These are phyloP conservation scores for Epichloe bromicola DNA, from an alignment of 2,329 filamentous ascomycete species.

Conservation along the genomic window DNA sequence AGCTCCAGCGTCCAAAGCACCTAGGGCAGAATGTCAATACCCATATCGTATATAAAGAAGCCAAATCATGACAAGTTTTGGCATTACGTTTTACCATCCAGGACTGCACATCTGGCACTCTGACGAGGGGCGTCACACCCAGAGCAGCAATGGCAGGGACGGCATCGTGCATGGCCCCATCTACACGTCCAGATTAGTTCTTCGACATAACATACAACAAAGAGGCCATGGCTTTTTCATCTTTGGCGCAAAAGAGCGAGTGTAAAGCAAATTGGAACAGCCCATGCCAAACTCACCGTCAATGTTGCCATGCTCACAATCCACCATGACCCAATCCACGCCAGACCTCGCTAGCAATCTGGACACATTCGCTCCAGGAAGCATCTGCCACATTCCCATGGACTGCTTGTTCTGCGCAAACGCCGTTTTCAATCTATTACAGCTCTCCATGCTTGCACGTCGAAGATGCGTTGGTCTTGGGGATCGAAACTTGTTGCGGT, in stretches of 20 bases:
- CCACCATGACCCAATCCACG: constrained; percentile 53
- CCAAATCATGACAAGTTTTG: not conserved
- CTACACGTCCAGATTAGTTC: constrained; percentile 11
- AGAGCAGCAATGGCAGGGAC: constrained; percentile 37
- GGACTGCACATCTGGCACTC: constrained; percentile 38
- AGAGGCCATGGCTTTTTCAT: no score
- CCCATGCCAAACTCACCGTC: constrained; percentile 22
- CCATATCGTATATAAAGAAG: not conserved
- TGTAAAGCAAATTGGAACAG: not conserved
- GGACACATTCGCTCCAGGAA: constrained; percentile 47
- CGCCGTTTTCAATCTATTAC: constrained; percentile 36
- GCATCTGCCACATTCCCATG: constrained; percentile 50
- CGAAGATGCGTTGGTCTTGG: not conserved
- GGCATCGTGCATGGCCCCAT: constrained; percentile 39
- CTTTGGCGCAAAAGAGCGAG: no score
- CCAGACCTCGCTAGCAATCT: constrained; percentile 46
- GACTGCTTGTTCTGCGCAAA: constrained; percentile 35
- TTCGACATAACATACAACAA: not conserved
- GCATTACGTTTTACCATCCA: constrained; percentile 32
- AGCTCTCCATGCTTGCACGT: constrained; percentile 23
- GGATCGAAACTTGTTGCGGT: not conserved
- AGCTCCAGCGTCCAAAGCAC: constrained; percentile 37
- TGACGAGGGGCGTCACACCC: constrained; percentile 29
- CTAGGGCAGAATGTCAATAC: constrained; percentile 8
- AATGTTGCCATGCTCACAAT: constrained; percentile 40